Percentiles rank a stretch among this genome's conserved stretches.
Evolutionary conservation across 352 stramenopile genomes (phyloP).

Genomic region (Thalassiosira hispida): DNA sequence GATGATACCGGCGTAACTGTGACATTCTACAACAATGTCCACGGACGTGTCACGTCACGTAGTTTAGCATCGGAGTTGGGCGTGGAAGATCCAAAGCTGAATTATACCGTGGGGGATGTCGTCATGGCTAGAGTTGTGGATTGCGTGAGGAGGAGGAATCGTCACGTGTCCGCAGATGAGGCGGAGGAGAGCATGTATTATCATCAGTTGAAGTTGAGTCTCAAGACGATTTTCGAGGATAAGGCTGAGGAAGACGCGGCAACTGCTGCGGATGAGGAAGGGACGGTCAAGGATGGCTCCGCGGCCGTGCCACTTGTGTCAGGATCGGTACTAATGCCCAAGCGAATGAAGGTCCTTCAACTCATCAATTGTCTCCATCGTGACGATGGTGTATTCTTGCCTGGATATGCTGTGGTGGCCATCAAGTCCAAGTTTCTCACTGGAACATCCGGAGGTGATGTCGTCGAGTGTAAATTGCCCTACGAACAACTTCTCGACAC

Average conservation of each 20-base stretch:
- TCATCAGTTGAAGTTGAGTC: slow-evolving; percentile 55
- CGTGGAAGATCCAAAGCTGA: slow-evolving; percentile 78
- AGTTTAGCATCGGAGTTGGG: slow-evolving; percentile 84
- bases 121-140: slow-evolving; percentile 62
- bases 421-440: slow-evolving; percentile 82
- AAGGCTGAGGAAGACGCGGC: slow-evolving; percentile 11
- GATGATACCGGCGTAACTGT: slow-evolving; percentile 92
- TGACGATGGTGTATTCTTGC: slow-evolving; percentile 62
- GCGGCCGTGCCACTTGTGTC: slow-evolving; percentile 37
- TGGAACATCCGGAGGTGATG: slow-evolving; percentile 19
- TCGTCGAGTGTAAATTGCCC: slow-evolving; percentile 80
- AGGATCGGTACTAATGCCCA: slow-evolving; percentile 70
- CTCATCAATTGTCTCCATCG: slow-evolving; percentile 66
- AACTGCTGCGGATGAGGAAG: neutral
- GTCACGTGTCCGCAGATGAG: slow-evolving; percentile 7
- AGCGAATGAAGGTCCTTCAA: slow-evolving; percentile 81
- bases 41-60: slow-evolving; percentile 90
- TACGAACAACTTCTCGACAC: slow-evolving; percentile 81
- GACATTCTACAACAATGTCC: slow-evolving; percentile 95
- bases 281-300: slow-evolving; percentile 14
- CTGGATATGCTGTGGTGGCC: slow-evolving; percentile 78
- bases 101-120: slow-evolving; percentile 82
- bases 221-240: slow-evolving; percentile 54
- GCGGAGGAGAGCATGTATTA: slow-evolving; percentile 55
- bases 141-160: slow-evolving; percentile 51